These are phyloP conservation scores for Nitzschia palea DNA, from an alignment of 108 stramenopile species.

Conservation along the genomic window DNA sequence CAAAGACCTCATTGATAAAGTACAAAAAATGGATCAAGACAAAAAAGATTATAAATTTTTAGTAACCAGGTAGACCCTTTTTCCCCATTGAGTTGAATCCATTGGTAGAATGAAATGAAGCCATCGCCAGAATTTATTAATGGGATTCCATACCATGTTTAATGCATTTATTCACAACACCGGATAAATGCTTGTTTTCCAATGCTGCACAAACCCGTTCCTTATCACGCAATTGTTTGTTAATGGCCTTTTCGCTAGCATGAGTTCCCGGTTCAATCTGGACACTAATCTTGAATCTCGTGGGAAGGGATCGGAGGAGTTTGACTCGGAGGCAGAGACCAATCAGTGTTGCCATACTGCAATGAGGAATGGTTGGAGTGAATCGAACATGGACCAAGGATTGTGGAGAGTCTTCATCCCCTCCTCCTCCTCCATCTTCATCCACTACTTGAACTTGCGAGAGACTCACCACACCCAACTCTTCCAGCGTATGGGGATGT, in stretches of 20 bases:
- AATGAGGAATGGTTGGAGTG: conserved; percentile 86
- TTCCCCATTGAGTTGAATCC: no score
- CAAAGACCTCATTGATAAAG: no score
- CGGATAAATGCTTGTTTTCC: conserved; percentile 95
- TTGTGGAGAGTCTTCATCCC: conserved; percentile 4
- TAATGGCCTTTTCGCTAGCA: conserved; percentile 92
- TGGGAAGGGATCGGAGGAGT: conserved; percentile 89
- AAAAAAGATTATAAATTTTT: no score
- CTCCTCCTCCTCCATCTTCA: conserved; percentile 12
- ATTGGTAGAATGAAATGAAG: no score
- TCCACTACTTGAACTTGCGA: conserved; percentile 77
- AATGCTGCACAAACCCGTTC: conserved; percentile 98
- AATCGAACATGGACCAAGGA: conserved; percentile 67
- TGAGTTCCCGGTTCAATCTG: conserved; percentile 95
- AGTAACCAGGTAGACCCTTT: no score
- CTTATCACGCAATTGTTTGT: conserved; percentile 98
- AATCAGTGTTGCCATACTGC: conserved; percentile 99
- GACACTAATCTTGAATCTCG: conserved; percentile 90
- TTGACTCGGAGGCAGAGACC: conserved; percentile 96
- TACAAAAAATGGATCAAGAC: no score
- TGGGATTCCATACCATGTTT: conserved; percentile 53
- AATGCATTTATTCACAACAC: conserved; percentile 97
- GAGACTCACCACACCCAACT: conserved; percentile 90
- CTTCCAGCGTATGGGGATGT: conserved; percentile 96
- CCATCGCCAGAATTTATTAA: not conserved